Percentiles rank a stretch among this genome's conserved stretches.
phyloP scores from a whole-genome alignment of 2,329 filamentous ascomycete genomes.

The Cryphonectria parasitica region DNA sequence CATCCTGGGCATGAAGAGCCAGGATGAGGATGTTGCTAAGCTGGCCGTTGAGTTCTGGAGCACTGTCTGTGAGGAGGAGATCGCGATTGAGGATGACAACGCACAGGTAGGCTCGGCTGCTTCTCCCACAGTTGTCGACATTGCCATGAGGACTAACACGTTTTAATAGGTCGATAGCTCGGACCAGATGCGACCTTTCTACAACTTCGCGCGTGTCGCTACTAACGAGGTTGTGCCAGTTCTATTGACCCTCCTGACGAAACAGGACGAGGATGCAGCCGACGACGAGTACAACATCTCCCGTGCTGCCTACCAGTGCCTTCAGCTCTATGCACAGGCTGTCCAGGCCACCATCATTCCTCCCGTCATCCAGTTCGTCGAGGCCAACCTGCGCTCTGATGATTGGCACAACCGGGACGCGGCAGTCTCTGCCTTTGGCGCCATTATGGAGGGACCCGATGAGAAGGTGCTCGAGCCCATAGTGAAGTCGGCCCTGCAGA shows the following conservation, averaged over 20 bases:
- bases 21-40: constrained; percentile 97
- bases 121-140: neutral
- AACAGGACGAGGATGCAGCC: constrained; percentile 95
- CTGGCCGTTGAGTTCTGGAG: constrained; percentile 99
- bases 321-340: constrained; percentile 93
- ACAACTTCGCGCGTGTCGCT: constrained; percentile 93
- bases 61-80: constrained; percentile 99
- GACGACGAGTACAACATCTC: constrained; percentile 98
- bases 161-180: constrained; percentile 65
- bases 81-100: constrained; percentile 97
- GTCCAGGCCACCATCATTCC: constrained; percentile 83
- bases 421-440: constrained; percentile 94
- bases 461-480: constrained; percentile 90
- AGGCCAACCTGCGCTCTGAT: constrained; percentile 83
- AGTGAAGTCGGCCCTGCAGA: constrained; percentile 91
- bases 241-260: constrained; percentile 83
- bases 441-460: constrained; percentile 98
- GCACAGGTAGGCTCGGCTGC: constrained; percentile 60
- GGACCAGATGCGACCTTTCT: constrained; percentile 86
- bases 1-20: constrained; percentile 97
- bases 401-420: constrained; percentile 97
- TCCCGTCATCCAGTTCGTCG: constrained; percentile 88
- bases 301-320: constrained; percentile 92
- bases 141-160: constrained; percentile 23
- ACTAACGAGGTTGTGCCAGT: constrained; percentile 94